Conservation (phyloP, 2,329 filamentous ascomycete species). For the Plenodomus tracheiphilus region DNA sequence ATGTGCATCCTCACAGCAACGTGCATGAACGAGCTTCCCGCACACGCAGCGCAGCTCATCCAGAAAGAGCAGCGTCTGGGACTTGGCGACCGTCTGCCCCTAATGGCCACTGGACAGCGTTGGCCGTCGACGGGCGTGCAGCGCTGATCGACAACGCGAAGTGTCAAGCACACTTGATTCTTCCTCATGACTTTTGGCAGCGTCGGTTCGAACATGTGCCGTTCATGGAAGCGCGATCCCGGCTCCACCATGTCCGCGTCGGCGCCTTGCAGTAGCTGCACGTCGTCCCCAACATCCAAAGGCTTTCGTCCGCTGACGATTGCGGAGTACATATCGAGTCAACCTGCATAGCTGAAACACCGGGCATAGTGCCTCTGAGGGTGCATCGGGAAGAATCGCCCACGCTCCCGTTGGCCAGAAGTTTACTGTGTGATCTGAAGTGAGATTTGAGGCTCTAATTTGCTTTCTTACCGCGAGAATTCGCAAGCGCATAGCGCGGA, state of each 20-base stretch:
- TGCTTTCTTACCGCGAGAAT: neutral
- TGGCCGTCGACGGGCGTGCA: neutral
- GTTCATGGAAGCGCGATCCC: neutral
- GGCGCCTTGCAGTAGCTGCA: conserved; percentile 3
- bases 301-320: conserved; percentile 8
- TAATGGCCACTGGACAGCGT: conserved; percentile 12
- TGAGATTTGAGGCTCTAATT: neutral
- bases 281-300: neutral
- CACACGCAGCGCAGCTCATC: conserved; percentile 20
- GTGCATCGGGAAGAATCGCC: conserved; percentile 16
- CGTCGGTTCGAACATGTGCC: neutral
- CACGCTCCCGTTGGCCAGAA: conserved; percentile 2
- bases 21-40: conserved; percentile 33
- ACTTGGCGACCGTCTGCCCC: conserved; percentile 14
- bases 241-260: conserved; percentile 5
- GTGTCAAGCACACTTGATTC: neutral
- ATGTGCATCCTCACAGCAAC: conserved; percentile 30
- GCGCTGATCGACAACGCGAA: neutral
- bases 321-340: conserved; percentile 12
- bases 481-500: neutral
- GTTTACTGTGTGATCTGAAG: neutral
- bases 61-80: conserved; percentile 22
- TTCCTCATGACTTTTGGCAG: neutral
- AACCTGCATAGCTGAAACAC: conserved; percentile 23
- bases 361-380: conserved; percentile 10